Evolutionary conservation across 139 green algal genomes (phyloP).

Genomic region (Gonium pectorale): DNA sequence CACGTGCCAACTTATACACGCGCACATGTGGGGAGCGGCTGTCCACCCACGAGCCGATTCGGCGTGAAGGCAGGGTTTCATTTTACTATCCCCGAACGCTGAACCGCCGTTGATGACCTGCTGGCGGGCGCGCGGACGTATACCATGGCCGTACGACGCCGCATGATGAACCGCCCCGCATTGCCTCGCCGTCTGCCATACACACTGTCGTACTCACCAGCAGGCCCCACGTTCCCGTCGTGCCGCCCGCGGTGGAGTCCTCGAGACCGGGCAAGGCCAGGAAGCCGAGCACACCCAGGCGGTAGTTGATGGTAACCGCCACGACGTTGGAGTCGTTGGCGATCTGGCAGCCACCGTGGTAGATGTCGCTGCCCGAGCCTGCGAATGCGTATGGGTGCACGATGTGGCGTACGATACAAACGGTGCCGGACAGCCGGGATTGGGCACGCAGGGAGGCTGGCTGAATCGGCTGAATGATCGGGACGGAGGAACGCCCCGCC

Average conservation of each 20-base stretch:
- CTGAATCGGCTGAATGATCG: too few species aligned
- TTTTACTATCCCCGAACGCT: too few species aligned
- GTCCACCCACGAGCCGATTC: too few species aligned
- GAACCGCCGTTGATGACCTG: too few species aligned
- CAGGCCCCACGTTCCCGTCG: neutral
- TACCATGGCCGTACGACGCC: neutral
- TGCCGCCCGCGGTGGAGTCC: neutral
- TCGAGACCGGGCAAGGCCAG: neutral
- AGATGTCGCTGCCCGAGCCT: neutral
- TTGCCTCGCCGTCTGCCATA: neutral
- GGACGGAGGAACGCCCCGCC: too few species aligned
- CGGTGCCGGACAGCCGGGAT: neutral
- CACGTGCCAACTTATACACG: too few species aligned
- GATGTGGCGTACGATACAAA: neutral
- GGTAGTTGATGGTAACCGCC: conserved; percentile 34
- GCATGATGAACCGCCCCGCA: neutral
- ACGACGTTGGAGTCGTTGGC: neutral
- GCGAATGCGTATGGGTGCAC: neutral
- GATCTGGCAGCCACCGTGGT: neutral
- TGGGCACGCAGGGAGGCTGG: too few species aligned
- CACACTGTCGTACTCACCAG: neutral
- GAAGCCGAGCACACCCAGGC: conserved; percentile 3
- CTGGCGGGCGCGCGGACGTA: too few species aligned
- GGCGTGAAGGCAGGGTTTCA: too few species aligned
- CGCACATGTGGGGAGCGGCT: too few species aligned